phyloP scores from a whole-genome alignment of 1,139 yeast species.

The Blastobotrys buckinghamii region DNA sequence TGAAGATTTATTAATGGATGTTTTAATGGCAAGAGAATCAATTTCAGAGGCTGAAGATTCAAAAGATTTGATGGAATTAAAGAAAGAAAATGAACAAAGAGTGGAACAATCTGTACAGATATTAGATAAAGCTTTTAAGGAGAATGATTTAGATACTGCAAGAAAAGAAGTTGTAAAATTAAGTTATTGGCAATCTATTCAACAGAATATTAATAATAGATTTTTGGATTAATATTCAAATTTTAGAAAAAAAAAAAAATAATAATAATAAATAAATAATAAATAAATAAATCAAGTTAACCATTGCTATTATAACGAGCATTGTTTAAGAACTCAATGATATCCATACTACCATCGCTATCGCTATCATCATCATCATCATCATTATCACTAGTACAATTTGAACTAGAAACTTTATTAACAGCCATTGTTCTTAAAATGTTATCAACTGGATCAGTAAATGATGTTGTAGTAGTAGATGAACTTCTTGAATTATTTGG shows the following conservation, averaged over 20 bases:
- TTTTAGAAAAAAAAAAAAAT: conserved; percentile 1
- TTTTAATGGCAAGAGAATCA: conserved; percentile 75
- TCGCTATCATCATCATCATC: conserved; percentile 9
- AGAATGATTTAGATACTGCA: conserved; percentile 48
- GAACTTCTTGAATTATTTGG: neutral
- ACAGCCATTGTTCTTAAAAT: neutral
- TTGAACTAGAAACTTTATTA: neutral
- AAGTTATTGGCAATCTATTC: conserved; percentile 81
- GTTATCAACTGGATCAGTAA: conserved; percentile 1
- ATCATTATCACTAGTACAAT: neutral
- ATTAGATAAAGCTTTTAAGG: conserved; percentile 36
- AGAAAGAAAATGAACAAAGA: conserved; percentile 50
- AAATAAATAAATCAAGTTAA: neutral
- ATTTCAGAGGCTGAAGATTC: conserved; percentile 58
- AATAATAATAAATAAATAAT: neutral
- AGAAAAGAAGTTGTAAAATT: conserved; percentile 63
- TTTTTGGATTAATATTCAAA: neutral
- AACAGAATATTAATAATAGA: conserved; percentile 57
- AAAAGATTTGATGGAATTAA: conserved; percentile 49
- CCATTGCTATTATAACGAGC: neutral
- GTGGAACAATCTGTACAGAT: conserved; percentile 39
- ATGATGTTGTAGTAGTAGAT: neutral
- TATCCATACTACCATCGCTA: conserved; percentile 9
- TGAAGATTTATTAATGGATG: conserved; percentile 61
- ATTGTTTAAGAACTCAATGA: conserved; percentile 8